A percentile compares a stretch with the other conserved stretches of the same genome.
These are phyloP conservation scores for Fagus crenata DNA, from an alignment of 306 rosid species.

Conservation along the genomic window DNA sequence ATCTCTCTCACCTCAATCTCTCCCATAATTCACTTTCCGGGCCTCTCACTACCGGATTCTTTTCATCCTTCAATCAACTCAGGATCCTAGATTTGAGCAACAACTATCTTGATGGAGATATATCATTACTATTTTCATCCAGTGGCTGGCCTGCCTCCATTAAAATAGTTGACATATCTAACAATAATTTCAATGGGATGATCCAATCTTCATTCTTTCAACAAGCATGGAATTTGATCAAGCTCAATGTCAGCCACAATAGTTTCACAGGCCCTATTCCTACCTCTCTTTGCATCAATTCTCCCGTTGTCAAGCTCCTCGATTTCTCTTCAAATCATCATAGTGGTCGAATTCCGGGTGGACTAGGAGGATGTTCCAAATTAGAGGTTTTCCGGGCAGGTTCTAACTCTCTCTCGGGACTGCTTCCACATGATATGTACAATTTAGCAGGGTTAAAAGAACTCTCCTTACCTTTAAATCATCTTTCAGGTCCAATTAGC, in stretches of 20 bases:
- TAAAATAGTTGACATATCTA: constrained; percentile 16
- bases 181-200: neutral
- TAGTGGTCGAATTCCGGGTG: neutral
- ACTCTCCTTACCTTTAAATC: neutral
- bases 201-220: constrained; percentile 7
- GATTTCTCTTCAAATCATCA: constrained; percentile 20
- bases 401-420: constrained; percentile 7
- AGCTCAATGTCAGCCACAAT: constrained; percentile 1
- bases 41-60: neutral
- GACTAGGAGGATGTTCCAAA: constrained; percentile 19
- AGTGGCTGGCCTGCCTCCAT: neutral
- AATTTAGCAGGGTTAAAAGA: neutral
- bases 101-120: constrained; percentile 14
- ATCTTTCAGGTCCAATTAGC: neutral
- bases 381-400: constrained; percentile 3
- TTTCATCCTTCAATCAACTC: constrained; percentile 8
- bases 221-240: neutral
- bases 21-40: neutral
- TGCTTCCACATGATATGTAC: constrained; percentile 11
- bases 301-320: neutral
- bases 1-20: constrained; percentile 4
- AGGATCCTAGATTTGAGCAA: constrained; percentile 10
- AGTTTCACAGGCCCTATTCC: constrained; percentile 6
- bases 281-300: neutral
- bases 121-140: neutral